Percentiles rank a stretch among this genome's conserved stretches.
phyloP scores from a whole-genome alignment of 306 rosid genomes.

The Castanospermum australe region DNA sequence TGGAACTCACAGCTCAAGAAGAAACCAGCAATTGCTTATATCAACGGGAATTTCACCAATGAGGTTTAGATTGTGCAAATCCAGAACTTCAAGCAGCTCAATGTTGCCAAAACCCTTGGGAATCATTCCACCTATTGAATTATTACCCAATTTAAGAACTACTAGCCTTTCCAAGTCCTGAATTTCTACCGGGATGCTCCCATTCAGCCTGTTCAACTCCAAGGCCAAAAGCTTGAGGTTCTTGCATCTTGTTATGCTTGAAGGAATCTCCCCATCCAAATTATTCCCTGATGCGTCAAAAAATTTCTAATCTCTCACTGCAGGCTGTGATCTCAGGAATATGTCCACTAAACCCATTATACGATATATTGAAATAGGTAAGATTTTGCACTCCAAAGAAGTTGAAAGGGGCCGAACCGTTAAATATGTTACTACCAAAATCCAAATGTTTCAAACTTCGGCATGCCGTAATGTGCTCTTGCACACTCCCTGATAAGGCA shows the following conservation, averaged over 20 bases:
- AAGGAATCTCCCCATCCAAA: slow-evolving; percentile 81
- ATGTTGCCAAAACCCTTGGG: slow-evolving; percentile 68
- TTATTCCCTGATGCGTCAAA: slow-evolving; percentile 78
- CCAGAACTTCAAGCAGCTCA: slow-evolving; percentile 80
- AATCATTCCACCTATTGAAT: slow-evolving; percentile 66
- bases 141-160: slow-evolving; percentile 77
- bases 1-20: slow-evolving; percentile 89
- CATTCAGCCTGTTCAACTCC: slow-evolving; percentile 68
- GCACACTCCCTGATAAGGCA: slow-evolving; percentile 68
- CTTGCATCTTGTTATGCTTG: slow-evolving; percentile 70
- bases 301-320: slow-evolving; percentile 65
- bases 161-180: slow-evolving; percentile 49
- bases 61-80: slow-evolving; percentile 81
- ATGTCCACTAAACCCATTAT: slow-evolving; percentile 65
- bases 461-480: slow-evolving; percentile 53
- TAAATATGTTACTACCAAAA: slow-evolving; percentile 69
- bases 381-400: slow-evolving; percentile 63
- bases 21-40: slow-evolving; percentile 74
- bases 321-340: slow-evolving; percentile 63
- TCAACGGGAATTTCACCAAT: slow-evolving; percentile 72
- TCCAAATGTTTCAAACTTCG: slow-evolving; percentile 70
- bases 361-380: slow-evolving; percentile 68
- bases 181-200: slow-evolving; percentile 66
- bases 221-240: slow-evolving; percentile 69
- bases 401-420: slow-evolving; percentile 67